Evolutionary conservation across 2,329 filamentous ascomycete species (phyloP).

Genomic region (Xylariaceae sp.): DNA sequence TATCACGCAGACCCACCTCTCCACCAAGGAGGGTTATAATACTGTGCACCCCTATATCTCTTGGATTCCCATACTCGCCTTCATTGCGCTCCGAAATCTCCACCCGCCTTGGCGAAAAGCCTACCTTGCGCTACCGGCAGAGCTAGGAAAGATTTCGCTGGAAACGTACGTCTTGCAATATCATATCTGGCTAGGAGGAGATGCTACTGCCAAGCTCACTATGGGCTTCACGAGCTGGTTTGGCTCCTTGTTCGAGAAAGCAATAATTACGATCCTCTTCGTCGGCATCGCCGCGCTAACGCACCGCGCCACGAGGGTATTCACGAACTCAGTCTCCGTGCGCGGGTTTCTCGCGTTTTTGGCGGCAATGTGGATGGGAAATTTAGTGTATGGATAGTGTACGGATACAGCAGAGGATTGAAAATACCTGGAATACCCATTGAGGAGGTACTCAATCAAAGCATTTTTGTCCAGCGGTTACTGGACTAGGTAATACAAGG

Average conservation of each 20-base stretch:
- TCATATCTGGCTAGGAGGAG: constrained; percentile 58
- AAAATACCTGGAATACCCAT: too few relatives aligned
- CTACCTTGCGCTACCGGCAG: constrained; percentile 44
- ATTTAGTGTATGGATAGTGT: constrained; percentile 18
- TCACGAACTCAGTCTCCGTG: constrained; percentile 14
- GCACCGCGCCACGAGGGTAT: constrained; percentile 17
- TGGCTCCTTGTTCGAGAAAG: constrained; percentile 18
- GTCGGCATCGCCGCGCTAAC: constrained; percentile 18
- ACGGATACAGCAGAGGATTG: too few relatives aligned
- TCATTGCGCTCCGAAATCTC: constrained; percentile 48
- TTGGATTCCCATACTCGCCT: constrained; percentile 48
- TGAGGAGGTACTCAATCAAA: too few relatives aligned
- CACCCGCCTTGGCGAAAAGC: constrained; percentile 35
- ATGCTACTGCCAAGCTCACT: constrained; percentile 47
- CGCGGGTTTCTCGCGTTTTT: constrained; percentile 13
- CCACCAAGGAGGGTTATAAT: constrained; percentile 40
- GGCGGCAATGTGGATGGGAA: constrained; percentile 18
- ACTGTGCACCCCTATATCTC: constrained; percentile 49
- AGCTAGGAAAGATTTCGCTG: constrained; percentile 52
- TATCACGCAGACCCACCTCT: constrained; percentile 21
- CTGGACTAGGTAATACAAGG: too few relatives aligned
- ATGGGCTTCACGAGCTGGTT: constrained; percentile 13
- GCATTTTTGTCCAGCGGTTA: too few relatives aligned
- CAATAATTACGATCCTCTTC: constrained; percentile 22
- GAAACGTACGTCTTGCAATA: constrained; percentile 58